These are phyloP conservation scores for Fusarium udum DNA, from an alignment of 2,329 filamentous ascomycete genomes.

Conservation along the genomic window DNA sequence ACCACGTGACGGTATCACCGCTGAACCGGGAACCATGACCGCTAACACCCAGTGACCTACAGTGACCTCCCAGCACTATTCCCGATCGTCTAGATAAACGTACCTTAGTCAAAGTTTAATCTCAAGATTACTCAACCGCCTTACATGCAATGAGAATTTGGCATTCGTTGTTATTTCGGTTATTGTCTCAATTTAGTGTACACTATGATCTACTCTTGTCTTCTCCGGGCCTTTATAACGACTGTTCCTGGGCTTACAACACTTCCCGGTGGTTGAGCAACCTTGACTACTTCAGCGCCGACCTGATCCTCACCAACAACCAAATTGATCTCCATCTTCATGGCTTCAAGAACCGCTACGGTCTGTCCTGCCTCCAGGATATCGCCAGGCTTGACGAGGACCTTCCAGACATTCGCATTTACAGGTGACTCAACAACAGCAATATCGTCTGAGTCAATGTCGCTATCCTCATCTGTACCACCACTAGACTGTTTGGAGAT, in stretches of 20 bases:
- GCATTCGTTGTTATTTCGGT: neutral
- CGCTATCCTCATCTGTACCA: neutral
- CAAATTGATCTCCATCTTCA: slow-evolving; percentile 2
- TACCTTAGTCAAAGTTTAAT: neutral
- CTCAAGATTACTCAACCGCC: neutral
- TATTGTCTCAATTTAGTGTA: neutral
- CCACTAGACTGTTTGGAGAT: neutral
- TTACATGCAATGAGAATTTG: neutral
- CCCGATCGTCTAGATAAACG: neutral
- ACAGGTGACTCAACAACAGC: neutral
- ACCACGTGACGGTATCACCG: neutral
- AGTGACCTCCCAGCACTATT: neutral
- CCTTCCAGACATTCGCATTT: neutral
- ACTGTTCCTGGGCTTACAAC: neutral
- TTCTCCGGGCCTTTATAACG: neutral
- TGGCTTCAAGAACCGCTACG: neutral
- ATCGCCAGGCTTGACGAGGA: neutral
- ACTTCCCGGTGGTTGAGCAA: neutral
- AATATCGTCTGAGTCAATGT: neutral
- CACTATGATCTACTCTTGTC: neutral
- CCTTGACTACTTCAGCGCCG: neutral
- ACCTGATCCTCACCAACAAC: neutral
- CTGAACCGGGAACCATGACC: neutral
- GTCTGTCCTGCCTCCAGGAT: neutral
- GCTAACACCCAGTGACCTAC: neutral